These are phyloP conservation scores for Pleurotus eryngii DNA, from an alignment of 768 basidiomycete genomes.

Conservation along the genomic window DNA sequence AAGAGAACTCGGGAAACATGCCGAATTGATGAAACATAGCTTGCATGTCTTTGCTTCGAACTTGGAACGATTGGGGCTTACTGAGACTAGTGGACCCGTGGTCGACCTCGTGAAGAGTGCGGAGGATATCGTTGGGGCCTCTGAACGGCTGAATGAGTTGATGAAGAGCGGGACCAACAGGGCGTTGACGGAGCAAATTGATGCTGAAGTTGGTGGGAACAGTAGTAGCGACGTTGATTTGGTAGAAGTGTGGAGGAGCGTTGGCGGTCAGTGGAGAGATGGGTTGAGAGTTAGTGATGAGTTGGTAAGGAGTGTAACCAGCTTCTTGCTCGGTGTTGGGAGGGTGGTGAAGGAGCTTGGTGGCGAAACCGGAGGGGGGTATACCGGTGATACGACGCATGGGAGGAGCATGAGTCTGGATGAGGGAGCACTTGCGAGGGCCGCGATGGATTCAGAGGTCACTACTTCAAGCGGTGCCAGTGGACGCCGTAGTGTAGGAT, in stretches of 20 bases:
- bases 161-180: conserved; percentile 51
- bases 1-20: conserved; percentile 10
- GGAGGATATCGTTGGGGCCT: conserved; percentile 56
- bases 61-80: background rate
- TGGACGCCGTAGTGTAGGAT: conserved; percentile 24
- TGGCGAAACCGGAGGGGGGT: conserved; percentile 16
- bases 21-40: conserved; percentile 5
- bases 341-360: conserved; percentile 59
- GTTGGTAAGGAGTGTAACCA: conserved; percentile 71
- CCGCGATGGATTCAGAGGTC: conserved; percentile 20
- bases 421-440: conserved; percentile 38
- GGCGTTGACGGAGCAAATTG: conserved; percentile 72
- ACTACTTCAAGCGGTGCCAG: conserved; percentile 17
- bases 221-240: conserved; percentile 29
- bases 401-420: conserved; percentile 52
- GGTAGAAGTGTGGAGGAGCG: conserved; percentile 61
- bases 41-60: conserved; percentile 1
- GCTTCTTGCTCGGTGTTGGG: conserved; percentile 72
- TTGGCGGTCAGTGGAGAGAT: conserved; percentile 73
- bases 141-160: conserved; percentile 65
- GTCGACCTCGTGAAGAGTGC: conserved; percentile 60
- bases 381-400: conserved; percentile 36
- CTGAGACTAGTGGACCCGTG: background rate
- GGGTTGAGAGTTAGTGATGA: conserved; percentile 73
- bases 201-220: conserved; percentile 60